phyloP scores from a whole-genome alignment of 148 eudicot species.

The Cornus kousa region DNA sequence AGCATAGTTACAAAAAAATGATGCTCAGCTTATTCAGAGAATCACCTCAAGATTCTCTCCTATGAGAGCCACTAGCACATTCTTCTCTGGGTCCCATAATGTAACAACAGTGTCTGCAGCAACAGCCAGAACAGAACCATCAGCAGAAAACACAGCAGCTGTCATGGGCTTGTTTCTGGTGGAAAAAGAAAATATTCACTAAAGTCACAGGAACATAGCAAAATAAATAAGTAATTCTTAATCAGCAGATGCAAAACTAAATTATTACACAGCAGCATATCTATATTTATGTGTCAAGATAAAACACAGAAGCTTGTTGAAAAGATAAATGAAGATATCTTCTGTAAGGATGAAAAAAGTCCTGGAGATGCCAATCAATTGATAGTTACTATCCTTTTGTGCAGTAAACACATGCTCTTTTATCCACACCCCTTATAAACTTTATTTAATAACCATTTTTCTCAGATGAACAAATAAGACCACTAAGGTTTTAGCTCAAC shows the following conservation, averaged over 20 bases:
- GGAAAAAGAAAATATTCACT: not conserved
- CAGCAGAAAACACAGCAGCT: conserved; percentile 79
- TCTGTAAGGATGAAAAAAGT: no score
- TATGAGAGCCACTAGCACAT: conserved; percentile 76
- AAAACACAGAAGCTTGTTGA: not conserved
- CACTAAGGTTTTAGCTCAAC: no score
- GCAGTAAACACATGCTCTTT: no score
- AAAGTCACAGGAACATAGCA: not conserved
- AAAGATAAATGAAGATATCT: not conserved
- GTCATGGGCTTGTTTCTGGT: conserved; percentile 88
- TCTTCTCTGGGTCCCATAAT: conserved; percentile 87
- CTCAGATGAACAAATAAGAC: no score
- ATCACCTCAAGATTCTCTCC: conserved; percentile 69
- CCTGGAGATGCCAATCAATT: no score
- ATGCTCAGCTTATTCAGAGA: conserved; percentile 3
- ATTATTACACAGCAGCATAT: not conserved
- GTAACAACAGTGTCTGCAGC: conserved; percentile 90
- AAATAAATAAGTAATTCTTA: not conserved
- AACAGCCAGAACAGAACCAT: conserved; percentile 91
- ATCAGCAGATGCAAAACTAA: not conserved
- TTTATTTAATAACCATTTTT: no score
- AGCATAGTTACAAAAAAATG: not conserved
- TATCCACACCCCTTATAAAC: no score
- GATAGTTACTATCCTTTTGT: no score
- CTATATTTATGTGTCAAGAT: no score